Conservation (phyloP, 352 stramenopile genomes). For the Blastocystis sp. region DNA sequence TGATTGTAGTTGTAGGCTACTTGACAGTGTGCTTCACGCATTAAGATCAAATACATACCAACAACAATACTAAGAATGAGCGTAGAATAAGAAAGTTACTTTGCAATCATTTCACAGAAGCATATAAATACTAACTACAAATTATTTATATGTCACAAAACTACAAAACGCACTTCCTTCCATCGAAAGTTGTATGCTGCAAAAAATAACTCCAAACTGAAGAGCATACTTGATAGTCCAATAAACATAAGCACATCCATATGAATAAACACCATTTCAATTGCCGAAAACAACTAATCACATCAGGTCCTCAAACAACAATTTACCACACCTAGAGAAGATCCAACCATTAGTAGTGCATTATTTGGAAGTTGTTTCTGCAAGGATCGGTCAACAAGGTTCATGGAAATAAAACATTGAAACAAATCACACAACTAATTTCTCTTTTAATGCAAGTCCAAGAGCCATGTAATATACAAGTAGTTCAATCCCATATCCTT, state of each 20-base stretch:
- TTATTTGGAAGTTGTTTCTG: slow-evolving; percentile 42
- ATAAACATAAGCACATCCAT: not conserved
- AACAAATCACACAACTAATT: not conserved
- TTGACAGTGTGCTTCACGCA: not conserved
- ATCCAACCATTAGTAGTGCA: slow-evolving; percentile 1
- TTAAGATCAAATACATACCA: slow-evolving; percentile 16
- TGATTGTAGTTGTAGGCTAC: slow-evolving; percentile 4
- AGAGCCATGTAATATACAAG: slow-evolving; percentile 21
- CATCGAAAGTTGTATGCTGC: slow-evolving; percentile 8
- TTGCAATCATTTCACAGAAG: not conserved
- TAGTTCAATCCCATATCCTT: slow-evolving; percentile 25
- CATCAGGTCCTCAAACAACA: not conserved
- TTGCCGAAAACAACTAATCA: slow-evolving; percentile 12
- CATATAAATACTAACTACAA: slow-evolving; percentile 12
- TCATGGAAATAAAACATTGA: slow-evolving; percentile 11
- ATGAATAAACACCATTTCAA: slow-evolving; percentile 27
- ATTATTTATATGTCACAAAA: not conserved
- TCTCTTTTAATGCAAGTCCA: not conserved
- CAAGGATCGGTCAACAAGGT: slow-evolving; percentile 1
- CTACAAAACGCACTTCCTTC: slow-evolving; percentile 7
- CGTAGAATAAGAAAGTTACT: not conserved
- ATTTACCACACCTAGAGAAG: slow-evolving; percentile 1
- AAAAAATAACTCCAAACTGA: slow-evolving; percentile 54
- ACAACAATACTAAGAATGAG: not conserved
- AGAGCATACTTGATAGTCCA: not conserved